Evolutionary conservation across 345 rosid species (phyloP), one percentile per base, ranked within the genome.

Genomic region (Hevea brasiliensis): DNA sequence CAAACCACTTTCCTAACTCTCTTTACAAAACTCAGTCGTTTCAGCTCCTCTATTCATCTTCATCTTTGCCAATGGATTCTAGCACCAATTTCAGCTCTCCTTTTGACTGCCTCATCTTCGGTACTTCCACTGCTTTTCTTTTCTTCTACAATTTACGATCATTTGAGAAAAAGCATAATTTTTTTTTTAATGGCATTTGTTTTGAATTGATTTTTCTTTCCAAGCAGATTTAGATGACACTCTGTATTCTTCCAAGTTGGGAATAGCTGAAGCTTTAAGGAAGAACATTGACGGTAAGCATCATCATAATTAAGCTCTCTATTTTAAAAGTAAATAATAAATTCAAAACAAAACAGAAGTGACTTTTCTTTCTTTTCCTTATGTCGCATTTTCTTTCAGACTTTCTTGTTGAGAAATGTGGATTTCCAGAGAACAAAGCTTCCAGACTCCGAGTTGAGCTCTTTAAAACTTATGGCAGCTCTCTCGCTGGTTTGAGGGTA

Each of bases 211-310:
- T 20, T 23, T 67, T n/a, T 67, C 66, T 23, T 58, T 32, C 20
- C 3, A 42, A 67, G 68, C 85, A 95, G 97, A 95, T 84, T 90
- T 95, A 88, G 99, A 95, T 57, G 99, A 95, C 77, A 95, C 99
- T 45, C 77, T 95, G 77, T 95, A 95, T 84, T 88, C 94, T 76
- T 81, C 89, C 0, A 84, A 77, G 53, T 74, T 85, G 14, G 98
- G 99, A 67, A 76, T 92, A 74, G 91, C 89, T 2, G 89, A 85
- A 72, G 86, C 83, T 74, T 85, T 95, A 50, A 87, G 87, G 83
- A 87, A 68, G 74, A 95, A 94, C 79, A 95, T 95, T 47, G 96
- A 94, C 8, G 98, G 95, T 92, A 9, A 44, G 7, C 48, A 41
- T 14, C 27, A 15, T 42, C 4, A 32, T 32, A 2, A 4, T 24